Conservation (phyloP, 495 filamentous ascomycete species). For the Chaetomium cochliodes region DNA sequence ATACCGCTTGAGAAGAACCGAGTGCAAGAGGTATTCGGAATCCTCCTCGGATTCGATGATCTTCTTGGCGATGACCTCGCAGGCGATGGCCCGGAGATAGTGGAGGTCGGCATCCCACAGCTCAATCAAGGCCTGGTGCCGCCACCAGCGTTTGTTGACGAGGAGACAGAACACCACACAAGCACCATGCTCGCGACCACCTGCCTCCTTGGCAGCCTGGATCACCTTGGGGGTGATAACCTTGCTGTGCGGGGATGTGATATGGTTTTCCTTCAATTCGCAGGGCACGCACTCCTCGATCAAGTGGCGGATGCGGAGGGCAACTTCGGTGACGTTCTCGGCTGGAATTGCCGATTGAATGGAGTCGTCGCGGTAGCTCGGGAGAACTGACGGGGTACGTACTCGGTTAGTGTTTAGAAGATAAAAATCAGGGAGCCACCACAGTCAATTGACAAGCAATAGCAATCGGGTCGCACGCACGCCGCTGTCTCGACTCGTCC, state of each 20-base stretch:
- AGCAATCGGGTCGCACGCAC: constrained; percentile 31
- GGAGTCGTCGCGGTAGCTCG: constrained; percentile 53
- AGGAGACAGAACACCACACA: constrained; percentile 84
- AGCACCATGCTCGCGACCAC: constrained; percentile 67
- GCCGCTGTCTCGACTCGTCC: constrained; percentile 40
- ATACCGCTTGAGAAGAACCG: constrained; percentile 87
- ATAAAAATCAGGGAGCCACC: too few relatives aligned
- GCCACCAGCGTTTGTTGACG: constrained; percentile 89
- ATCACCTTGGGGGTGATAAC: constrained; percentile 81
- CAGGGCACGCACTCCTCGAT: constrained; percentile 85
- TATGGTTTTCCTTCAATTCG: constrained; percentile 68
- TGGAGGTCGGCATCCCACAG: constrained; percentile 91
- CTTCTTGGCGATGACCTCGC: constrained; percentile 90
- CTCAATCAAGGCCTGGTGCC: constrained; percentile 72
- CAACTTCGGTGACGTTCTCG: constrained; percentile 77
- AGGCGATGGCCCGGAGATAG: constrained; percentile 73
- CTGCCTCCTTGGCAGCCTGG: constrained; percentile 73
- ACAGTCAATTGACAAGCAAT: neutral
- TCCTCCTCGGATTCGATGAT: constrained; percentile 86
- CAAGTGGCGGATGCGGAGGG: constrained; percentile 84
- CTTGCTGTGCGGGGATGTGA: constrained; percentile 76
- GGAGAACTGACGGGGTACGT: constrained; percentile 52
- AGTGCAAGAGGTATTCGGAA: constrained; percentile 69
- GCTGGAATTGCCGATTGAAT: constrained; percentile 63
- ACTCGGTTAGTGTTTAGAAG: neutral